A percentile compares a stretch with the other conserved stretches of the same genome.
phyloP scores from a whole-genome alignment of 257 asterid species.

The Solanum virginianum region DNA sequence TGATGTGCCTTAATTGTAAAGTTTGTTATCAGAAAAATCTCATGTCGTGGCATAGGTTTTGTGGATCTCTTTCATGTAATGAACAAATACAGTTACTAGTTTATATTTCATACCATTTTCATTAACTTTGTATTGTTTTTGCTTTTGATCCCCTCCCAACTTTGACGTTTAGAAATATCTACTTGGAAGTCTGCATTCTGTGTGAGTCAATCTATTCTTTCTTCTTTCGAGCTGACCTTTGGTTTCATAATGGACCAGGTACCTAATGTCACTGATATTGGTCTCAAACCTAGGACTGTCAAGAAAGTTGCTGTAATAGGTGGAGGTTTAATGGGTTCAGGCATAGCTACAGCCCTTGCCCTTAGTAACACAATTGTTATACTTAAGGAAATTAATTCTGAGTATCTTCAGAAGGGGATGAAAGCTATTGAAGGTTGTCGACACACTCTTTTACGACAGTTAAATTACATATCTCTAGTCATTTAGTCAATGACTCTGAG shows the following conservation, averaged over 20 bases:
- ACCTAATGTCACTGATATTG: slow-evolving; percentile 75
- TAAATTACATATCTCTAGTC: not conserved
- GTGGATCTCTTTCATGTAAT: not conserved
- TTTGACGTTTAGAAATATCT: not conserved
- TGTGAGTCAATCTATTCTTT: not conserved
- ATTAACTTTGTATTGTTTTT: not conserved
- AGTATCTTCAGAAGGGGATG: slow-evolving; percentile 80
- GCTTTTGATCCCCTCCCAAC: not conserved
- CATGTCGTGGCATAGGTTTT: not conserved
- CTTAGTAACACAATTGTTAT: slow-evolving; percentile 49
- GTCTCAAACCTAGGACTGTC: slow-evolving; percentile 78
- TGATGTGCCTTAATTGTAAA: not conserved
- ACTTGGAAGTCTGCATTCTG: not conserved
- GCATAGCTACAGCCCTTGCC: slow-evolving; percentile 83
- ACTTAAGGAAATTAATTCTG: slow-evolving; percentile 83
- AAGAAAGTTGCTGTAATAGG: slow-evolving; percentile 89
- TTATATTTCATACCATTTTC: not conserved
- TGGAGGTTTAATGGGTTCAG: slow-evolving; percentile 99
- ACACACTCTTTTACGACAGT: not conserved
- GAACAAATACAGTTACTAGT: not conserved
- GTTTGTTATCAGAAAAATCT: not conserved
- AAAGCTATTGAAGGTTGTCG: slow-evolving; percentile 65
- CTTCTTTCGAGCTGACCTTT: not conserved
- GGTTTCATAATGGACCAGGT: slow-evolving; percentile 24
- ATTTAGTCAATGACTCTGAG: not conserved